phyloP scores from a whole-genome alignment of 768 basidiomycete species.

The Trametes villosa region DNA sequence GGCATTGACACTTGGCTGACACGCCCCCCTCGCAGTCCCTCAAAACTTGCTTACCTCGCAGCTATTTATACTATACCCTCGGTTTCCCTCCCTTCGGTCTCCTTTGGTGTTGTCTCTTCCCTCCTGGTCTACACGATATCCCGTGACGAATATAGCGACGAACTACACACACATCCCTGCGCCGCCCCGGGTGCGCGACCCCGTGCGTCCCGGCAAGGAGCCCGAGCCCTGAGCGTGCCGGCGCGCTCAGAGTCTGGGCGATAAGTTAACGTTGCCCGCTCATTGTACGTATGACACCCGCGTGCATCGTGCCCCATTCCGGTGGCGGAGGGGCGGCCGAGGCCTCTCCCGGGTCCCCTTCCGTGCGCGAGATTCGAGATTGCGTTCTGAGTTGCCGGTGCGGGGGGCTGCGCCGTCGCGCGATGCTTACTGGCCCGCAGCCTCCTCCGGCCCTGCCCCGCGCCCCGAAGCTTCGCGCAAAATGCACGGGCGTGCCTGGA shows the following conservation, averaged over 20 bases:
- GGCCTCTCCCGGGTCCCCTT: not conserved
- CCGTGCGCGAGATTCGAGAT: not conserved
- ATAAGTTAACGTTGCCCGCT: not conserved
- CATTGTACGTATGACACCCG: not conserved
- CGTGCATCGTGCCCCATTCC: not conserved
- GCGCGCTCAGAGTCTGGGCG: not conserved
- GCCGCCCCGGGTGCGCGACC: not conserved
- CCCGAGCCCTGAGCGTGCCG: not conserved
- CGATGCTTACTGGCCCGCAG: too few species aligned
- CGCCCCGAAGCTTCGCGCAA: constrained; percentile 3
- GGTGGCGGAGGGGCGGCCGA: not conserved
- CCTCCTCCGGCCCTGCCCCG: not conserved
- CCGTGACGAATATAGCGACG: constrained; percentile 12
- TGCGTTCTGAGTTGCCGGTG: not conserved
- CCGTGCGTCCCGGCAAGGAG: not conserved
- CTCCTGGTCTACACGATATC: constrained; percentile 11
- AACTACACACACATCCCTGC: not conserved
- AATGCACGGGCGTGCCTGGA: constrained; percentile 12
- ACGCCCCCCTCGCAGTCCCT: constrained; percentile 1
- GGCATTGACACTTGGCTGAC: not conserved
- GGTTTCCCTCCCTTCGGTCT: not conserved
- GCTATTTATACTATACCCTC: constrained; percentile 24
- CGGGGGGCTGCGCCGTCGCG: not conserved
- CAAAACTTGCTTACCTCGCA: constrained; percentile 21
- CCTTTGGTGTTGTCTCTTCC: constrained; percentile 5